These are phyloP conservation scores for Penicillium sp. DNA, from an alignment of 2,329 filamentous ascomycete genomes.

Conservation along the genomic window DNA sequence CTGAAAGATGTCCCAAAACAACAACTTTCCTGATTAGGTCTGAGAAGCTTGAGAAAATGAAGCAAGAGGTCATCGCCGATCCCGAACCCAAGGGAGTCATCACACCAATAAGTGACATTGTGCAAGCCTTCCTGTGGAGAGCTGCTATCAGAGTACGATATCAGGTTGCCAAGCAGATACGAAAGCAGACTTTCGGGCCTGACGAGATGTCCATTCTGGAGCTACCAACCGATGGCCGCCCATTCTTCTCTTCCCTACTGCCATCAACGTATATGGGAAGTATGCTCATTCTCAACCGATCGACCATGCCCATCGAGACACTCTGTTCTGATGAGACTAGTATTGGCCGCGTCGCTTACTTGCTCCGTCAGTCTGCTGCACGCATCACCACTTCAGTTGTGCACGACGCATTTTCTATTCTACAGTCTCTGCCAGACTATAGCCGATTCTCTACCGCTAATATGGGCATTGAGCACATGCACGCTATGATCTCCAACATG, in stretches of 20 bases:
- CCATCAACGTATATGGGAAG: constrained; percentile 6
- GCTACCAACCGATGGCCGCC: constrained; percentile 5
- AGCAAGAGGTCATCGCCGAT: constrained; percentile 8
- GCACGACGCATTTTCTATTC: constrained; percentile 7
- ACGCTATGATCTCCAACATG: constrained; percentile 11
- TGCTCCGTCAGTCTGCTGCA: constrained; percentile 6
- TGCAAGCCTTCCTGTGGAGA: constrained; percentile 5
- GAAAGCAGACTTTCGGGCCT: constrained; percentile 4
- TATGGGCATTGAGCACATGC: constrained; percentile 10
- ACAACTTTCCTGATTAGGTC: constrained; percentile 3
- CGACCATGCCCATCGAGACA: constrained; percentile 8
- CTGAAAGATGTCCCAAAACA: constrained; percentile 5
- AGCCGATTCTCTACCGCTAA: constrained; percentile 6
- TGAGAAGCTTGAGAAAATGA: constrained; percentile 4
- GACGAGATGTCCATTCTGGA: constrained; percentile 5
- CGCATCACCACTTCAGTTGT: constrained; percentile 6
- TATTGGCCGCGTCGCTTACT: constrained; percentile 4
- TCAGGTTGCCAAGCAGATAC: not conserved
- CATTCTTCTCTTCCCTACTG: constrained; percentile 4
- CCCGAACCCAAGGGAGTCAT: constrained; percentile 5
- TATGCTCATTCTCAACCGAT: constrained; percentile 7
- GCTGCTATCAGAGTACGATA: constrained; percentile 2
- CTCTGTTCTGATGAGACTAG: constrained; percentile 6
- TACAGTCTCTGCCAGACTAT: constrained; percentile 7
- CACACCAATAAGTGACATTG: constrained; percentile 4